Base-by-base conservation (phyloP, 1,139 yeast genomes). In the Debaryomycetaceae sp. region DNA sequence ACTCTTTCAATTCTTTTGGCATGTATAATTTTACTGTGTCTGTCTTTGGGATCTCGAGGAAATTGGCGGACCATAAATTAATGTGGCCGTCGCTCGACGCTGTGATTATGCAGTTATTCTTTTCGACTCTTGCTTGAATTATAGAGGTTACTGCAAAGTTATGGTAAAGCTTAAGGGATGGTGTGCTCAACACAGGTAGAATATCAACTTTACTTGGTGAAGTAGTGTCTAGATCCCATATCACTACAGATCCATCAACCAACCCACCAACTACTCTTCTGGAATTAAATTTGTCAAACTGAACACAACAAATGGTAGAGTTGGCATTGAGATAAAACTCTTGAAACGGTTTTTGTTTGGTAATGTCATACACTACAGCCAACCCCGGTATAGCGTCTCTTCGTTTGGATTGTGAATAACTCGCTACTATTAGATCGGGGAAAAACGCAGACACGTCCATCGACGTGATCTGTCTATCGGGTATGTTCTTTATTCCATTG, bases 301-400 rank as follows among this genome's bases (percentile, higher is more conserved):
- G 55, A n/a, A 82, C 63, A 34, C 67, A 67, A 6, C 80, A 68
- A 8, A 79, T 74, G 0, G 81, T 65, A 1, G 74, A 56, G 5
- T 66, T 47, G 45, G 68, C 57, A 17, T 68, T 64, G 41, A 83
- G 69, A 36, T 72, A 69, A 54, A 66, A 75, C 51, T 82, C 87
- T 0, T 86, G 83, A 31, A 62, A 52, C 5, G 56, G 45, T 11
- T 44, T 47, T 1, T 46, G 35, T 27, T 37, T 51, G 22, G 43
- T 62, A 36, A 48, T 46, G 52, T 54, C 64, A 58, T 59, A 71
- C 44, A 64, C 62, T 50, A 57, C 65, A 14, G 67, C 80, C 58
- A 76, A 68, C 53, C 56, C 81, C 42, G 57, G 65, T 4, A 66
- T 24, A 57, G 63, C 39, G 14, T 37, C 43, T 22, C 24, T 48